Conservation (phyloP, 2,329 filamentous ascomycete species). For the Aphanocladium album region DNA sequence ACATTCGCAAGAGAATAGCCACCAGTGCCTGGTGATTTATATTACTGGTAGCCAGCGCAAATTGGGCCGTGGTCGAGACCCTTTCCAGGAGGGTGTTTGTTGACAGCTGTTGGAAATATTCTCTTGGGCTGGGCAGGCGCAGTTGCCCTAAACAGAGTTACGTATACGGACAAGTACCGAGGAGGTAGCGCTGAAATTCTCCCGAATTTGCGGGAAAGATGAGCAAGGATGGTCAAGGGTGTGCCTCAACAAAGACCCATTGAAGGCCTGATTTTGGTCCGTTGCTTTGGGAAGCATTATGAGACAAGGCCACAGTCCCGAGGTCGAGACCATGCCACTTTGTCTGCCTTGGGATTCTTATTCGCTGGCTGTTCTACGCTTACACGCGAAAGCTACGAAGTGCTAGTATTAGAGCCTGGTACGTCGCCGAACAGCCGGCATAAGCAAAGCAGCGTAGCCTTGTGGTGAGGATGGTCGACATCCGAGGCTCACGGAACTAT, state of each 20-base stretch:
- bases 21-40: background rate
- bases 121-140: background rate
- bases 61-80: background rate
- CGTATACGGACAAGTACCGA: constrained; percentile 11
- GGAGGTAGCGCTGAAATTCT: background rate
- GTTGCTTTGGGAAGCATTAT: background rate
- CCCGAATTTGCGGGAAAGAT: background rate
- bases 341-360: background rate
- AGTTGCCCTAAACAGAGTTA: background rate
- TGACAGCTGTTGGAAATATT: background rate
- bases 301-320: background rate
- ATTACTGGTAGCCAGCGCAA: background rate
- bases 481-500: constrained; percentile 2
- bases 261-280: background rate
- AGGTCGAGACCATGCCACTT: background rate
- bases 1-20: background rate
- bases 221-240: background rate
- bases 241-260: background rate
- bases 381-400: background rate
- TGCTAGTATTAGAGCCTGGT: background rate
- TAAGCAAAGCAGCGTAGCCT: background rate
- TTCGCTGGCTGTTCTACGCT: background rate
- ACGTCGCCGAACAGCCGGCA: background rate
- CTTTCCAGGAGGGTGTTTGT: background rate
- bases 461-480: background rate